Conservation (phyloP, 768 basidiomycete genomes). For the Mycena vulgaris region DNA sequence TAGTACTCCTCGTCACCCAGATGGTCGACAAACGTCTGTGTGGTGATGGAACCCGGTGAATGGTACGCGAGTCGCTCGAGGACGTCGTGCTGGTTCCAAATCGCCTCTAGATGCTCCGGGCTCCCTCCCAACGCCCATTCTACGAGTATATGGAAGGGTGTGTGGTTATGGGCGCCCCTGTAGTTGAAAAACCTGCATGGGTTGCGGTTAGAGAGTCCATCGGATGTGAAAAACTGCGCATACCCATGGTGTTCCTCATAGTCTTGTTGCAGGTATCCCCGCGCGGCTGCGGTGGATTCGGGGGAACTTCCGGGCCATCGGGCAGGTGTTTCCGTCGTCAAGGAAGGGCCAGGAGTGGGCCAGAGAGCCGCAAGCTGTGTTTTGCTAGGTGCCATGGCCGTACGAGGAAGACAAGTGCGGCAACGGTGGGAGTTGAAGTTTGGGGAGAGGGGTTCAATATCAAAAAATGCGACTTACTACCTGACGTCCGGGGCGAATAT, state of each 20-base stretch:
- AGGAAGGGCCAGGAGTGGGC: constrained; percentile 15
- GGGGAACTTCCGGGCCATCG: constrained; percentile 53
- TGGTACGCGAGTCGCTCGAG: constrained; percentile 55
- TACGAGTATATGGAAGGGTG: constrained; percentile 70
- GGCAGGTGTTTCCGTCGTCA: constrained; percentile 43
- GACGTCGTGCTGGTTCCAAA: constrained; percentile 54
- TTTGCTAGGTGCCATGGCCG: not conserved
- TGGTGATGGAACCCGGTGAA: constrained; percentile 63
- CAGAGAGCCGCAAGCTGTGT: constrained; percentile 11
- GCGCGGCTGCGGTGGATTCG: constrained; percentile 57
- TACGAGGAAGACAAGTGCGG: not conserved
- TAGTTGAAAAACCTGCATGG: constrained; percentile 8
- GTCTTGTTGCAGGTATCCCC: constrained; percentile 63
- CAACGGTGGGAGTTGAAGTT: not conserved
- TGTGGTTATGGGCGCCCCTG: constrained; percentile 55
- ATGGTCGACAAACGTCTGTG: constrained; percentile 66
- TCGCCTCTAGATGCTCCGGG: constrained; percentile 52
- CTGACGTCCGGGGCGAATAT: not conserved
- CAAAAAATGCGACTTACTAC: too few species aligned
- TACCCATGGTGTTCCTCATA: constrained; percentile 59
- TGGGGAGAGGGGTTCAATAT: too few species aligned
- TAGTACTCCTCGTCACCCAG: constrained; percentile 76
- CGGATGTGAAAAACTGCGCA: constrained; percentile 53
- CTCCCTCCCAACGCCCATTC: constrained; percentile 74
- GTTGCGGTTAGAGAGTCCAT: constrained; percentile 51